Evolutionary conservation across 2,329 filamentous ascomycete species (phyloP).

Genomic region (Colletotrichum ledebouriae): DNA sequence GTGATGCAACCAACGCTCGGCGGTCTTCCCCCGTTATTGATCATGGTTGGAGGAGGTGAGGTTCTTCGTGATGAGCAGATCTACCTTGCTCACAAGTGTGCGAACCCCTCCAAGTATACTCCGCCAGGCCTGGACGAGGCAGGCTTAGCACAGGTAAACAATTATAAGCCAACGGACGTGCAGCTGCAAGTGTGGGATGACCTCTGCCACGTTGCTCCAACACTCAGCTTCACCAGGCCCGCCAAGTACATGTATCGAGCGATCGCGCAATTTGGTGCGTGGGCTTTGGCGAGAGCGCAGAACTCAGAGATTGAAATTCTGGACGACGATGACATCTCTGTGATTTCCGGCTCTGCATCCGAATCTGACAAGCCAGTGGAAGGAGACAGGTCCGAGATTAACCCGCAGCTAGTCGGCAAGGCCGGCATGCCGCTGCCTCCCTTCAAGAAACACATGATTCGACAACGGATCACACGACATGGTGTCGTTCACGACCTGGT

Average conservation of each 20-base stretch:
- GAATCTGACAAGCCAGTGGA: slow-evolving; percentile 51
- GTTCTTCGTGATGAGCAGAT: slow-evolving; percentile 94
- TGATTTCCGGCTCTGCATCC: slow-evolving; percentile 74
- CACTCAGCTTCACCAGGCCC: slow-evolving; percentile 94
- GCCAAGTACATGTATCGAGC: slow-evolving; percentile 97
- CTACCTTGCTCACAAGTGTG: slow-evolving; percentile 94
- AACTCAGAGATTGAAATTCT: slow-evolving; percentile 83
- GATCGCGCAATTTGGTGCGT: slow-evolving; percentile 92
- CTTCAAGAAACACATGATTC: slow-evolving; percentile 91
- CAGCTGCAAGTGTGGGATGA: slow-evolving; percentile 98
- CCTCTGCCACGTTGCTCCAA: slow-evolving; percentile 91
- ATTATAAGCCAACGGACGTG: slow-evolving; percentile 87
- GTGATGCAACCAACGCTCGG: slow-evolving; percentile 89
- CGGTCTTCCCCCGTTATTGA: slow-evolving; percentile 87
- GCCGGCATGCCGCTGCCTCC: slow-evolving; percentile 86
- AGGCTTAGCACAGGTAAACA: slow-evolving; percentile 70
- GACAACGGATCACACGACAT: slow-evolving; percentile 85
- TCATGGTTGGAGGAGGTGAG: slow-evolving; percentile 90
- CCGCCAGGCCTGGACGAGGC: slow-evolving; percentile 76
- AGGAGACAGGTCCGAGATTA: slow-evolving; percentile 44
- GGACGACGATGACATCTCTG: slow-evolving; percentile 81
- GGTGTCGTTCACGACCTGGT: slow-evolving; percentile 80
- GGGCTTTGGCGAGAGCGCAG: slow-evolving; percentile 88
- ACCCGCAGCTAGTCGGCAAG: slow-evolving; percentile 73
- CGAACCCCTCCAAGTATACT: slow-evolving; percentile 82